Evolutionary conservation across 2,329 filamentous ascomycete species (phyloP).

Genomic region (Talaromyces sp.): DNA sequence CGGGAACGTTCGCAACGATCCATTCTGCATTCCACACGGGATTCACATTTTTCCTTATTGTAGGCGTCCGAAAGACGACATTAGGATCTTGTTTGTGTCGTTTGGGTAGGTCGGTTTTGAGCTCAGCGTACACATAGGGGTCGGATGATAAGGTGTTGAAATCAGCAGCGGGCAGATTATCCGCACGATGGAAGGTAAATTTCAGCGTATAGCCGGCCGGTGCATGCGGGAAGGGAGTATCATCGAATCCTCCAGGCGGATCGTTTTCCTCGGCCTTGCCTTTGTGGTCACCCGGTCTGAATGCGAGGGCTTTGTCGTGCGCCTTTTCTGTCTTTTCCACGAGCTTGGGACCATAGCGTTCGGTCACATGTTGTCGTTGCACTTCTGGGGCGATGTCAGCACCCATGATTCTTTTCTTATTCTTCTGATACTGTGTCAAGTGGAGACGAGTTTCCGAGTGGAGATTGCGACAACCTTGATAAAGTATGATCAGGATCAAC

Average conservation of each 20-base stretch:
- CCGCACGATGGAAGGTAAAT: conserved; percentile 77
- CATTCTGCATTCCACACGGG: conserved; percentile 82
- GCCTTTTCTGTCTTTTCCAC: conserved; percentile 37
- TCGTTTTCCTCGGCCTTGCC: conserved; percentile 23
- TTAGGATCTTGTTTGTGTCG: conserved; percentile 83
- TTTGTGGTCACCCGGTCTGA: conserved; percentile 21
- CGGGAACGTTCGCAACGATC: conserved; percentile 82
- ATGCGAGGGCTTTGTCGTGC: conserved; percentile 32
- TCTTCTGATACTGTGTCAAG: background rate
- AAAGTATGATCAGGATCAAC: background rate
- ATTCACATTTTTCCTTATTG: conserved; percentile 66
- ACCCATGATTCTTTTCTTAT: background rate
- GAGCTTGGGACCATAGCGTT: conserved; percentile 38
- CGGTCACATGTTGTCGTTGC: conserved; percentile 25
- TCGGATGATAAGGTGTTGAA: conserved; percentile 74
- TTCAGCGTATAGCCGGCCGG: conserved; percentile 79
- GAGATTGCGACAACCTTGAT: background rate
- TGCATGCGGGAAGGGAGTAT: conserved; percentile 70
- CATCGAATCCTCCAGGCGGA: conserved; percentile 75
- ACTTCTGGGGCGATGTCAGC: conserved; percentile 20
- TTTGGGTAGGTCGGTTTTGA: conserved; percentile 66
- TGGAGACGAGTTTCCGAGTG: background rate
- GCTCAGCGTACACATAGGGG: conserved; percentile 74
- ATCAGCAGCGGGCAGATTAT: conserved; percentile 79
- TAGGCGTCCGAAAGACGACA: conserved; percentile 70